Base-by-base conservation (phyloP, 225 moss, liverwort and hornwort genomes). In the Bryoerythrophyllum caledonicum region DNA sequence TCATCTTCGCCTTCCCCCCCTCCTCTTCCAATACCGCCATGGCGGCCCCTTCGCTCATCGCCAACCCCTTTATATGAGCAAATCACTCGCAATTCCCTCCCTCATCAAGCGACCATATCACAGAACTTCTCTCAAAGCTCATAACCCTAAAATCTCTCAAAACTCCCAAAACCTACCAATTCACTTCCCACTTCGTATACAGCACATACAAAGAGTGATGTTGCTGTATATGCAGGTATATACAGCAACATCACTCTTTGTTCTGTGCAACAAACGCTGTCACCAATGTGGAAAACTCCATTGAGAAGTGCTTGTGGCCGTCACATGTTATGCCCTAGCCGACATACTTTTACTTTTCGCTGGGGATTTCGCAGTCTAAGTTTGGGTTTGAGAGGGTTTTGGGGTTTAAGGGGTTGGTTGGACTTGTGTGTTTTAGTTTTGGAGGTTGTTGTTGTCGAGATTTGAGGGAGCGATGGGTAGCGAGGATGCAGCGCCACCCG, bases 41-140 rank as follows among this genome's bases (percentile, higher is more conserved):
- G 17, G 60, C 77, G 7, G 51, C 67, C 75, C 13, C n/a, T 25
- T 54, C 83, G 13, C 72, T 64, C 81, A 81, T 82, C n/a, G n/a
- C n/a, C n/a, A n/a, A n/a, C n/a, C n/a, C n/a, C n/a, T n/a, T n/a
- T n/a, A n/a, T n/a, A n/a, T n/a, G n/a, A n/a, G n/a, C n/a, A n/a
- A n/a, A n/a, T n/a, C 16, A 32, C 64, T 57, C 21, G 21, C 44
- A 61, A 35, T 11, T 6, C 53, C n/a, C n/a, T n/a, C n/a, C n/a
- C n/a, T n/a, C n/a, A n/a, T n/a, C n/a, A n/a, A n/a, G n/a, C n/a
- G n/a, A n/a, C n/a, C n/a, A n/a, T n/a, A n/a, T n/a, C n/a, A n/a
- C n/a, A n/a, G n/a, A n/a, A n/a, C n/a, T n/a, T n/a, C 53, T 27
- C 41, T n/a, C 43, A n/a, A n/a, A n/a, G n/a, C n/a, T n/a, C n/a